A percentile compares a stretch with the other conserved stretches of the same genome.
These are phyloP conservation scores for Capronia coronata DNA, from an alignment of 2,329 filamentous ascomycete species.

Conservation along the genomic window DNA sequence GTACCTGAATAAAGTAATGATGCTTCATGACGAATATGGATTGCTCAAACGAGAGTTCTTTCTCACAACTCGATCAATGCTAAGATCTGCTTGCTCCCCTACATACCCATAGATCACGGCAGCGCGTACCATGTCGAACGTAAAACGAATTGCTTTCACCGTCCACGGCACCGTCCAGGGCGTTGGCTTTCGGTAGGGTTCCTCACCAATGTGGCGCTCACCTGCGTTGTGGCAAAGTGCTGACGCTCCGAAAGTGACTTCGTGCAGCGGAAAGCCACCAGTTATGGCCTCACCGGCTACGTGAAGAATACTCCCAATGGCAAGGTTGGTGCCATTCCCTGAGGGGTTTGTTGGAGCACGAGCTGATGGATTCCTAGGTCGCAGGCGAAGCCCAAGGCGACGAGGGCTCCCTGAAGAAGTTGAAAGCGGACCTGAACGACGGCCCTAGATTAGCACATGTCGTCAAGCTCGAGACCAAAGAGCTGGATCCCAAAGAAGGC, in stretches of 20 bases:
- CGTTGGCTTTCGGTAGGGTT: constrained; percentile 27
- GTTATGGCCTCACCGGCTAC: constrained; percentile 43
- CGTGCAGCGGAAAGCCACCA: constrained; percentile 39
- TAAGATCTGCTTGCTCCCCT: not conserved
- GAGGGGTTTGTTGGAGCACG: not conserved
- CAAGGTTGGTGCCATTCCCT: constrained; percentile 32
- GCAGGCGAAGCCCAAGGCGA: constrained; percentile 82
- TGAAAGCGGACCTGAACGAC: constrained; percentile 67
- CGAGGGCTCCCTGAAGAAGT: constrained; percentile 56
- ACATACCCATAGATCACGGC: not conserved
- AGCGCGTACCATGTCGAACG: constrained; percentile 15
- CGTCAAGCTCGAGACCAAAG: constrained; percentile 63
- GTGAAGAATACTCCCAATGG: constrained; percentile 44
- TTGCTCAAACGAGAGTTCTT: not conserved
- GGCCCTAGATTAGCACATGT: constrained; percentile 70
- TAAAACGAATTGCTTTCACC: constrained; percentile 23
- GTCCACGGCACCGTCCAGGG: constrained; percentile 28
- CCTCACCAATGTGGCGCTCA: not conserved
- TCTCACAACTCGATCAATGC: not conserved
- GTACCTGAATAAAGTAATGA: not conserved
- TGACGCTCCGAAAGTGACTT: constrained; percentile 33
- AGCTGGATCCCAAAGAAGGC: constrained; percentile 57
- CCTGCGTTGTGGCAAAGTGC: not conserved
- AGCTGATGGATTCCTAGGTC: constrained; percentile 51
- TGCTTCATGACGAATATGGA: not conserved